These are phyloP conservation scores for Neopestalotiopsis rosae DNA, from an alignment of 2,329 filamentous ascomycete species.

Conservation along the genomic window DNA sequence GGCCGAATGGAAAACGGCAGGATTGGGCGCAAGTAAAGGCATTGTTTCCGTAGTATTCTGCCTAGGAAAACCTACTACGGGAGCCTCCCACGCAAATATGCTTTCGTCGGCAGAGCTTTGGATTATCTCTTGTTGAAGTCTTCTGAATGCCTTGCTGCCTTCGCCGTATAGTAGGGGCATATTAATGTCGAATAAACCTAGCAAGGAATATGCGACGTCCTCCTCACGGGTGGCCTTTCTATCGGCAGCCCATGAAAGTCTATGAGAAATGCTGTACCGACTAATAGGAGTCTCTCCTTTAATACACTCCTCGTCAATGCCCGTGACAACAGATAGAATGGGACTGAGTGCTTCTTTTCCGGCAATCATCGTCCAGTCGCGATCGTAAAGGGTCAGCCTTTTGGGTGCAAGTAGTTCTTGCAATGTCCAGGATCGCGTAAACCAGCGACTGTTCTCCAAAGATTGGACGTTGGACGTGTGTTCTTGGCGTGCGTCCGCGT, in stretches of 20 bases:
- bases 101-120: neutral
- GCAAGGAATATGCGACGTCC: conserved; percentile 17
- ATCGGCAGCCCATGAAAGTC: no score
- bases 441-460: no score
- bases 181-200: neutral
- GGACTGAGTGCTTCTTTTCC: neutral
- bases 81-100: no score
- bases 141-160: neutral
- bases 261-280: conserved; percentile 18
- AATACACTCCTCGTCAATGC: neutral
- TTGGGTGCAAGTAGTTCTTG: neutral
- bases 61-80: no score
- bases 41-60: no score
- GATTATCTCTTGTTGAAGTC: neutral
- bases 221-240: no score
- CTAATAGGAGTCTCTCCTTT: conserved; percentile 17
- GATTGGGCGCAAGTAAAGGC: no score
- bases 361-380: neutral
- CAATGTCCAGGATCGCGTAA: neutral
- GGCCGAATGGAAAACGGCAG: no score
- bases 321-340: neutral
- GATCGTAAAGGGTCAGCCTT: neutral
- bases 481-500: no score
- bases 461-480: no score
- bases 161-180: conserved; percentile 2